Evolutionary conservation across 345 rosid species (phyloP), one percentile per base, ranked within the genome.

Genomic region (Carallia brachiata): DNA sequence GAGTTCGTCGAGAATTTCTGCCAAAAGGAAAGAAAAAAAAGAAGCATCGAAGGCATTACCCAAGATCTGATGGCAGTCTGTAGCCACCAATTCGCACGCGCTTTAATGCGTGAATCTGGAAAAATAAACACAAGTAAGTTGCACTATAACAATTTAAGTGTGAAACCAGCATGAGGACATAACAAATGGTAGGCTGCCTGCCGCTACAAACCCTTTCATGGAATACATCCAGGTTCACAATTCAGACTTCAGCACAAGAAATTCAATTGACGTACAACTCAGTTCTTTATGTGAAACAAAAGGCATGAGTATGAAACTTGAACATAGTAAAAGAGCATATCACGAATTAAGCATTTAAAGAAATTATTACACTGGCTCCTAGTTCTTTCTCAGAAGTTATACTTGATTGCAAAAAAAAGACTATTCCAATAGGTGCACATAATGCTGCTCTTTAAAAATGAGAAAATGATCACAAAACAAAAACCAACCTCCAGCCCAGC

Each of bases 401-500:
- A 16, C 12, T 44, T 1, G 4, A 44, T 44, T 10, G 50, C 12
- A 44, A 44, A 44, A 44, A 44, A 44, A 44, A 44, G 50, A 3
- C 36, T 60, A 63, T 30, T 12, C 17, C 15, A 50, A 66, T 34
- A 40, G 40, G 16, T 23, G 31, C 39, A 23, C 39, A 8, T 50
- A 52, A 44, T 52, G 50, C 32, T 65, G 9, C 7, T n/a, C 47
- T n/a, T 30, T 18, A 16, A 32, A 52, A 15, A 62, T 56, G 55
- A 59, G 52, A 70, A 57, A 69, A 64, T 63, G 58, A 19, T 56
- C 28, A 34, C 19, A 65, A 57, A 86, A 34, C 19, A 65, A 57
- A 86, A 83, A 65, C 90, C 78, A 75, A 89, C 99, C 97, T 92
- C 87, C 78, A 95, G 92, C 73, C 96, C 96, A n/a, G 93, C 93